phyloP scores from a whole-genome alignment of 805 yeast species.

The Schizosaccharomyces osmophilus region DNA sequence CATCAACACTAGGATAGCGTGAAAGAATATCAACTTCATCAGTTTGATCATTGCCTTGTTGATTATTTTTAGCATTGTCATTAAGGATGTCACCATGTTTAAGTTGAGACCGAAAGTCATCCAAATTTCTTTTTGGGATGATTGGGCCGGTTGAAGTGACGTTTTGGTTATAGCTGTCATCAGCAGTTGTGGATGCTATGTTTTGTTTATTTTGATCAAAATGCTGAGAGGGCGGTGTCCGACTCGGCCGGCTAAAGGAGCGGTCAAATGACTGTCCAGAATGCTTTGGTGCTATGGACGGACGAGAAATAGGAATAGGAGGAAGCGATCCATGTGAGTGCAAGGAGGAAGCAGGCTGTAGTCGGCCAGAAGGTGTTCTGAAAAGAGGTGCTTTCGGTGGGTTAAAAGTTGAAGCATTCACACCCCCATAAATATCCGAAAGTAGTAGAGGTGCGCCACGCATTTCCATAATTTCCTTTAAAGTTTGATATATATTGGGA shows the following conservation, averaged over 20 bases:
- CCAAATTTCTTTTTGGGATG: too few species aligned
- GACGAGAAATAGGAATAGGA: not conserved
- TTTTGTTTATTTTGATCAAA: too few species aligned
- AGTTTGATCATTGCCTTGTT: too few species aligned
- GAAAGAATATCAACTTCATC: not conserved
- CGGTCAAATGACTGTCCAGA: not conserved
- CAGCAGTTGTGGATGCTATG: too few species aligned
- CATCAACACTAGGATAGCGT: not conserved
- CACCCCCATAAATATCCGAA: constrained; percentile 4
- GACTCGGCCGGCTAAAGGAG: too few species aligned
- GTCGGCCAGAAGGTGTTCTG: not conserved
- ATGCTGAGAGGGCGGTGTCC: too few species aligned
- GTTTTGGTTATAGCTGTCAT: too few species aligned
- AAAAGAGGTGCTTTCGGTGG: not conserved
- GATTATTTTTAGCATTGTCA: too few species aligned
- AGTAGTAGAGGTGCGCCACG: constrained; percentile 30
- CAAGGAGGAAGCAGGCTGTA: not conserved
- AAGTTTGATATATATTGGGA: constrained; percentile 69
- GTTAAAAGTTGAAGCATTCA: not conserved
- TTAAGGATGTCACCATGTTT: too few species aligned
- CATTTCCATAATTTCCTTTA: constrained; percentile 36
- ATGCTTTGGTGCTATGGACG: not conserved
- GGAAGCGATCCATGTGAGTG: not conserved
- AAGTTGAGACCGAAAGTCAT: too few species aligned
- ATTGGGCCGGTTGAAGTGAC: too few species aligned